Base-by-base conservation (phyloP, 345 rosid species). In the Physaria fendleri region DNA sequence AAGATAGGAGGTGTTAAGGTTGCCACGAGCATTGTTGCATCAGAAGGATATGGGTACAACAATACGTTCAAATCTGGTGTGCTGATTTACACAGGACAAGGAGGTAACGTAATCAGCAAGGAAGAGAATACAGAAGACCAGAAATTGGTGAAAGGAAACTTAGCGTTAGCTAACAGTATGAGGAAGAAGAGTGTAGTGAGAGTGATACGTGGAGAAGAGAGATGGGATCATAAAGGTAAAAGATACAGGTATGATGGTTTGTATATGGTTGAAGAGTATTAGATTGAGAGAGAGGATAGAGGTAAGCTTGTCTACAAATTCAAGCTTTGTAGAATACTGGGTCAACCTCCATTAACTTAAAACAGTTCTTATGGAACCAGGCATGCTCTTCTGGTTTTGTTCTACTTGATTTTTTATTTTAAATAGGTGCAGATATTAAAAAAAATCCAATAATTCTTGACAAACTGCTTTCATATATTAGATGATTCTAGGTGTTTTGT, bases 241-340 rank as follows among this genome's bases (percentile, higher is more conserved):
- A 68, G 78, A 13, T 91, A 91, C 59, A 68, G 78, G 5, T 91
- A 88, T 35, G 85, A 79, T 76, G 96, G 96, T n/a, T 75, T 91
- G 7, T 85, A 91, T 59, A 7, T 76, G 59, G 95, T 88, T 70
- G 77, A 84, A 5, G 50, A 76, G 12, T 61, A 6, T 25, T 77
- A 85, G 90, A 74, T 71, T 41, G 87, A 77, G 64, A 15, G n/a
- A 28, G 87, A 82, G 12, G 75, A 63, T 10, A 83, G 81, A 75
- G 90, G 90, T n/a, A 88, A 82, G 63, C 72, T 34, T 52, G 85
- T 91, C 9, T 91, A 70, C 52, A 88, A 79, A 77, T 88, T 88
- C 53, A 77, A 32, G 64, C 69, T 91, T 72, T 74, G 56, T 56
- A 73, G 85, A 51, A 63, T 80, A 34, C 82, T 25, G 11, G 56